These are phyloP conservation scores for Naumovozyma dairenensis DNA, from an alignment of 805 yeast genomes.

Conservation along the genomic window DNA sequence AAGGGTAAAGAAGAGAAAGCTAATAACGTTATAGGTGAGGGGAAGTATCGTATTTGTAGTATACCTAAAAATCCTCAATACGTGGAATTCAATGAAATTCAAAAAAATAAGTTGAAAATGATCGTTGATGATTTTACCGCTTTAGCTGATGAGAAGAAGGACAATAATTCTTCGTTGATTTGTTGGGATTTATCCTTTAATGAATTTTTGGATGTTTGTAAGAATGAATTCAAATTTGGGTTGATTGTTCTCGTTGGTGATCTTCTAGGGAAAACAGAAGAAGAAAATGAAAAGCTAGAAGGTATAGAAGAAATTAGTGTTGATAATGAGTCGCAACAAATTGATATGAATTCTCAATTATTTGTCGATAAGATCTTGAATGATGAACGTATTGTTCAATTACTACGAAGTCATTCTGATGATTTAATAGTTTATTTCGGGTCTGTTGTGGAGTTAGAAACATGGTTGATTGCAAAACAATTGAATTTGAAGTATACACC, in stretches of 20 bases:
- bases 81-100: neutral
- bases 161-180: neutral
- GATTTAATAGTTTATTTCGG: constrained; percentile 55
- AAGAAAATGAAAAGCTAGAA: constrained; percentile 1
- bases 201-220: constrained; percentile 33
- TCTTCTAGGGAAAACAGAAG: constrained; percentile 2
- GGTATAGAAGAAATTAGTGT: neutral
- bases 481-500: constrained; percentile 48
- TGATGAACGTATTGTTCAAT: constrained; percentile 35
- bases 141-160: too few species aligned
- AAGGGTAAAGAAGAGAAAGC: neutral
- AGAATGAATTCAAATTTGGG: constrained; percentile 39
- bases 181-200: constrained; percentile 29
- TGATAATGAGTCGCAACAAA: constrained; percentile 1
- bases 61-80: neutral
- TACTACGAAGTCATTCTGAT: constrained; percentile 28
- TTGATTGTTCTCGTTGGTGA: constrained; percentile 44
- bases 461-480: constrained; percentile 52
- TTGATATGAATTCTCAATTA: constrained; percentile 27
- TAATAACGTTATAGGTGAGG: too few species aligned
- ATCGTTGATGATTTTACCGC: neutral
- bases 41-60: neutral
- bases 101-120: neutral
- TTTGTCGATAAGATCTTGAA: constrained; percentile 39
- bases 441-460: constrained; percentile 52